Conservation (phyloP, 768 basidiomycete genomes). For the Leccinum rimulosum region DNA sequence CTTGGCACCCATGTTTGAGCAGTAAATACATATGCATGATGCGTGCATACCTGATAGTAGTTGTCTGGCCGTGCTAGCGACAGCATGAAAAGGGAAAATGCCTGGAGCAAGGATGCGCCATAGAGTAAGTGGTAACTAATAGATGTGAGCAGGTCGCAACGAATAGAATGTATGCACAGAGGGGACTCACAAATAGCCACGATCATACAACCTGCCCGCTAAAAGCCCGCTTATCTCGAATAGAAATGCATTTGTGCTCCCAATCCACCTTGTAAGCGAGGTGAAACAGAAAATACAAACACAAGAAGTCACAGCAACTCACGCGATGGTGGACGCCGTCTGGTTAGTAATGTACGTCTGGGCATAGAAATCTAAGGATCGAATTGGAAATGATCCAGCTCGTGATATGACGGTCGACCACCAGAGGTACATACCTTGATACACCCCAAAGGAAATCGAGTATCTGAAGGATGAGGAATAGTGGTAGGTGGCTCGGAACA, state of each 20-base stretch:
- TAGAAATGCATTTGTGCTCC: constrained; percentile 48
- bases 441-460: constrained; percentile 40
- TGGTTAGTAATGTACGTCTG: constrained; percentile 36
- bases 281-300: constrained; percentile 1
- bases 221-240: constrained; percentile 43
- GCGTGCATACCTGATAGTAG: constrained; percentile 39
- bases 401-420: background rate
- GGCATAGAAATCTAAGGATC: constrained; percentile 37
- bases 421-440: constrained; percentile 34
- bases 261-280: constrained; percentile 38
- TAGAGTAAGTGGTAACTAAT: constrained; percentile 25
- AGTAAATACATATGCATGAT: background rate
- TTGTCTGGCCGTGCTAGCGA: constrained; percentile 41
- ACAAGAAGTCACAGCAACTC: constrained; percentile 10
- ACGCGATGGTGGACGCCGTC: constrained; percentile 41
- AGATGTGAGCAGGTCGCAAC: constrained; percentile 7
- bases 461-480: constrained; percentile 24
- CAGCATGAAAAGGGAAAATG: constrained; percentile 43
- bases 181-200: constrained; percentile 47
- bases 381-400: background rate
- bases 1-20: constrained; percentile 25
- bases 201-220: constrained; percentile 49
- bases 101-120: constrained; percentile 28
- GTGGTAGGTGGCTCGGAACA: background rate
- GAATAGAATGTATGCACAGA: background rate